Evolutionary conservation across 768 basidiomycete species (phyloP).

Genomic region (Amanita pallidorosea): DNA sequence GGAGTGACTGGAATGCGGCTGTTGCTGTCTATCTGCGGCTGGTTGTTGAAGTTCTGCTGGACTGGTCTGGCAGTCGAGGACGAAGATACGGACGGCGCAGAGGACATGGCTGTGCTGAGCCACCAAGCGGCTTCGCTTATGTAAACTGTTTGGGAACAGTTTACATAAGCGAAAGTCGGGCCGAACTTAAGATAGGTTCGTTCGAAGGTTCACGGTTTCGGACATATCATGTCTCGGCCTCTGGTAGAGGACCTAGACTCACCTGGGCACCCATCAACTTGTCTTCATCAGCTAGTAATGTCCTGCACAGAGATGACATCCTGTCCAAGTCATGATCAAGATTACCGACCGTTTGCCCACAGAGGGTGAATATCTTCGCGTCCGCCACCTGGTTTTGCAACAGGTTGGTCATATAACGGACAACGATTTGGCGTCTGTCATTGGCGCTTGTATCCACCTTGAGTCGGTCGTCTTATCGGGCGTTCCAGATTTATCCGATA

Average conservation of each 20-base stretch:
- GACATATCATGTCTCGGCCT: conserved; percentile 9
- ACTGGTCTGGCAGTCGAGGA: conserved; percentile 29
- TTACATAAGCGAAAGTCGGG: too few relatives aligned
- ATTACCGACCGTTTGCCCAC: conserved; percentile 51
- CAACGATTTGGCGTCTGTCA: conserved; percentile 44
- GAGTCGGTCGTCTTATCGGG: conserved; percentile 61
- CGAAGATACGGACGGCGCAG: conserved; percentile 41
- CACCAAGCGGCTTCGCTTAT: too few relatives aligned
- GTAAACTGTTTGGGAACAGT: too few relatives aligned
- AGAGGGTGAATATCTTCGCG: conserved; percentile 45
- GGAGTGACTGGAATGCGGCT: conserved; percentile 78
- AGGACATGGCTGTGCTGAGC: conserved; percentile 24
- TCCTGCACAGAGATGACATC: conserved; percentile 15
- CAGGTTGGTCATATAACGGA: conserved; percentile 33
- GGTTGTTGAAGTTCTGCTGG: conserved; percentile 20
- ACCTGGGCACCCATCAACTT: conserved; percentile 13
- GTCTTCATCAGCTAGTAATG: background rate
- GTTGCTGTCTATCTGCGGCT: conserved; percentile 31
- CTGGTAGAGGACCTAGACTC: conserved; percentile 16
- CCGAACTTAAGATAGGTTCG: too few relatives aligned
- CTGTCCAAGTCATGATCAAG: conserved; percentile 47
- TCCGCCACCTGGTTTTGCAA: conserved; percentile 49
- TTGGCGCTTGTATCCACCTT: conserved; percentile 53
- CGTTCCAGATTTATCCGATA: conserved; percentile 58
- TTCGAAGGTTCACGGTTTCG: too few relatives aligned